Conservation (phyloP, 2,329 filamentous ascomycete genomes). For the Trichoderma semiorbis region DNA sequence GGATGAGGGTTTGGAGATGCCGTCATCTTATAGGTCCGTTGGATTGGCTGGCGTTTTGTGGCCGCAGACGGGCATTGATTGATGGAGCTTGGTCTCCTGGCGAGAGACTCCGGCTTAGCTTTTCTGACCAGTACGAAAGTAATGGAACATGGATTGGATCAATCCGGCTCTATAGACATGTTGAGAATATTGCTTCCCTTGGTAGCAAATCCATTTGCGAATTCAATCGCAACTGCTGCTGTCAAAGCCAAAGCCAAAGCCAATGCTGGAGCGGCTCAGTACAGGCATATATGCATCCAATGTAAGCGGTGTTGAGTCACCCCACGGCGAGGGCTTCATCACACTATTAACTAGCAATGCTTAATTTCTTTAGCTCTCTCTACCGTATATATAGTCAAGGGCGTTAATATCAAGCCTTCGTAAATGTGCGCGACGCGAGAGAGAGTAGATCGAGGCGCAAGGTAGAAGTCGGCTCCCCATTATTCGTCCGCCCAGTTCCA, state of each 20-base stretch:
- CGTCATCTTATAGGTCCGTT: not conserved
- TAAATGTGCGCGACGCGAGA: not conserved
- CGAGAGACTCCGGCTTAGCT: not conserved
- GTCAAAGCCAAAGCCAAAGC: not conserved
- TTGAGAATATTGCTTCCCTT: not conserved
- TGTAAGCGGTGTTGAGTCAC: not conserved
- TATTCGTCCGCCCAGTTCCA: not conserved
- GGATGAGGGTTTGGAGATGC: constrained; percentile 10
- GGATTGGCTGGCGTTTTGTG: not conserved
- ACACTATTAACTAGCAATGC: not conserved
- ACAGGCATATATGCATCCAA: not conserved
- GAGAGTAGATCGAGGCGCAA: not conserved
- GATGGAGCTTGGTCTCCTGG: not conserved
- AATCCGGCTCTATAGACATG: not conserved
- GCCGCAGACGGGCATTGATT: not conserved
- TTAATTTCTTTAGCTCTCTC: not conserved
- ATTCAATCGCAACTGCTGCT: not conserved
- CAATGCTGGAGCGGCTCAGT: not conserved
- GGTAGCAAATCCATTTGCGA: not conserved
- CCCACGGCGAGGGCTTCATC: not conserved
- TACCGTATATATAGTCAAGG: not conserved
- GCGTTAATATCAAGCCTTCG: not conserved
- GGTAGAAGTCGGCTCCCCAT: not conserved
- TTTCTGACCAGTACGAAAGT: not conserved
- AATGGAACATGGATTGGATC: not conserved